Evolutionary conservation across 2,329 filamentous ascomycete genomes (phyloP), one percentile per base, ranked within the genome.

Genomic region (Dryadomyces quercivorus): DNA sequence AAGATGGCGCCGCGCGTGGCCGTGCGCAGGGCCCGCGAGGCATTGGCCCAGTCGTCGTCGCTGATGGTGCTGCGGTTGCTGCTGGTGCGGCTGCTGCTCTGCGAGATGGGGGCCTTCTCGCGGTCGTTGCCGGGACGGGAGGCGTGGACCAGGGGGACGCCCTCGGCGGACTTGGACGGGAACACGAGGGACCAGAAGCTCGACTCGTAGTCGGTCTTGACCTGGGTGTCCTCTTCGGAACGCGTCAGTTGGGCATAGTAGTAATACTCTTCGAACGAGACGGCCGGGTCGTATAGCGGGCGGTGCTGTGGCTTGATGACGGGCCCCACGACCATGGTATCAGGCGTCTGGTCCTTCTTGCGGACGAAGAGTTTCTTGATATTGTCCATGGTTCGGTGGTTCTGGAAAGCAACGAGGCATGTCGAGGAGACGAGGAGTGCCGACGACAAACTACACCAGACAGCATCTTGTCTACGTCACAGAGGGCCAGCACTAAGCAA

Each of bases 1-100:
- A 77, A 77, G 44, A 70, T 65, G 36, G 72, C 69, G 8, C 72
- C 71, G 65, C 70, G 69, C 1, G 67, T 68, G 0, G 73, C 74
- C 0, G 74, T 76, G 7, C 74, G 66, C 52, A 73, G 58, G 4
- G 71, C 69, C 20, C 74, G 69, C 21, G 69, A 70, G 2, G 74
- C 74, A 52, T 71, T 71, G 21, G 64, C 65, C 74, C 74, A 76
- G 56, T 77, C 74, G 4, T 69, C 65, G 16, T 71, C 66, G 2
- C 62, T 63, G 31, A 72, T 62, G 31, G 57, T 45, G 10, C 20
- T 55, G 47, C n/a, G 43, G 46, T 49, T 22, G 10, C 12, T 10
- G 8, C 5, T 18, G 26, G 38, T 18, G 16, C 26, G 6, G 7
- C 45, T 43, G 13, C 53, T 50, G n/a, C 50, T 52, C 50, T 55